A percentile compares a stretch with the other conserved stretches of the same genome.
phyloP scores from a whole-genome alignment of 2,329 filamentous ascomycete genomes.

The Epichloe baconii region DNA sequence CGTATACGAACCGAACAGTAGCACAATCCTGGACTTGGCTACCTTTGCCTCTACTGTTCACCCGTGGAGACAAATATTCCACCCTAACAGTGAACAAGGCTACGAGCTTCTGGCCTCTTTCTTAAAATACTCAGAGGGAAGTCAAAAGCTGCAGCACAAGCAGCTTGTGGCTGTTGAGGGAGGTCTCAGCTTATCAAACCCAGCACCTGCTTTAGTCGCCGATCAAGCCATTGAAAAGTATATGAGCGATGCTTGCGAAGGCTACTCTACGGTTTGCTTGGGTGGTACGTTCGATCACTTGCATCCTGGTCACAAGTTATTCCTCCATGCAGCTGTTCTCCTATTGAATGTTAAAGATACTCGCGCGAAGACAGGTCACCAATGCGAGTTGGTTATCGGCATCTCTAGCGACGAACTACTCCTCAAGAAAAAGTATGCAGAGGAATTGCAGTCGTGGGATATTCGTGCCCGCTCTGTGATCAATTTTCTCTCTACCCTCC shows the following conservation, averaged over 20 bases:
- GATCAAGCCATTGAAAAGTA: background rate
- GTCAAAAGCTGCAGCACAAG: constrained; percentile 32
- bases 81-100: constrained; percentile 51
- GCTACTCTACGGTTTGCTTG: constrained; percentile 47
- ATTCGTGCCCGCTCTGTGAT: constrained; percentile 56
- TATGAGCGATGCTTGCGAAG: constrained; percentile 3
- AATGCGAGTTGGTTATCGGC: constrained; percentile 60
- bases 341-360: constrained; percentile 22
- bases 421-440: constrained; percentile 76
- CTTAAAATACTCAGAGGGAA: constrained; percentile 31
- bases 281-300: constrained; percentile 96
- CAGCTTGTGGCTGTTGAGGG: constrained; percentile 40
- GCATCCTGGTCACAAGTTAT: constrained; percentile 89
- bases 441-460: constrained; percentile 70
- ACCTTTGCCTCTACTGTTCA: constrained; percentile 40
- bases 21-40: constrained; percentile 34
- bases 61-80: constrained; percentile 53
- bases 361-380: constrained; percentile 3
- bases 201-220: background rate
- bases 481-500: constrained; percentile 58
- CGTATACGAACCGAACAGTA: constrained; percentile 29
- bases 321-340: constrained; percentile 76
- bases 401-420: constrained; percentile 82
- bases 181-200: constrained; percentile 31
- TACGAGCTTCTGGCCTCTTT: constrained; percentile 42